Evolutionary conservation across 805 yeast species (phyloP).

Genomic region (Danielia oregonensis): DNA sequence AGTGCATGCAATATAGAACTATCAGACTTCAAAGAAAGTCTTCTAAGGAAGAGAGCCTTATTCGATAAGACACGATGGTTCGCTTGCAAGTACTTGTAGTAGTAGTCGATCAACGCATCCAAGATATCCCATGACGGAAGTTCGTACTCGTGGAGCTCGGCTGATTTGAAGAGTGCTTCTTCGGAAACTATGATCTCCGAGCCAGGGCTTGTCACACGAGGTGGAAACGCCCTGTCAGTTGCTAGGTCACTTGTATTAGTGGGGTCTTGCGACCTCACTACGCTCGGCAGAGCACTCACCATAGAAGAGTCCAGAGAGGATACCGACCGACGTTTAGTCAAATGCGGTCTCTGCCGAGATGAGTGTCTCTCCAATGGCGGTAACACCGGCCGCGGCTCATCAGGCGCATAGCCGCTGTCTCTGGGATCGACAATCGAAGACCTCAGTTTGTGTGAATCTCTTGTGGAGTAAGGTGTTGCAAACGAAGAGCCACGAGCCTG

Average conservation of each 20-base stretch:
- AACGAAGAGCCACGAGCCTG: no score
- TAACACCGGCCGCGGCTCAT: no score
- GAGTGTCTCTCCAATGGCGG: no score
- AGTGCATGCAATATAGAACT: constrained; percentile 24
- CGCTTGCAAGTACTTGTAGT: constrained; percentile 21
- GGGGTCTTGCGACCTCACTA: neutral
- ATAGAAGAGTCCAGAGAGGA: no score
- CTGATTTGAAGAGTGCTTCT: constrained; percentile 1
- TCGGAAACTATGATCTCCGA: neutral
- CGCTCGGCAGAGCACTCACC: neutral
- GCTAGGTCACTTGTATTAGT: neutral
- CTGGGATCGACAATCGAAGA: no score
- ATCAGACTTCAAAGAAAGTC: constrained; percentile 19
- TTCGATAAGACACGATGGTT: constrained; percentile 20
- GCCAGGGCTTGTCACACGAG: neutral
- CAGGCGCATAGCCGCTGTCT: no score
- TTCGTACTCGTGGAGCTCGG: constrained; percentile 18
- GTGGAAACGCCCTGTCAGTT: neutral
- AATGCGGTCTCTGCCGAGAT: no score
- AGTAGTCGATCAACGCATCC: constrained; percentile 18
- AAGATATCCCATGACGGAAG: constrained; percentile 22
- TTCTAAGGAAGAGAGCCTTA: constrained; percentile 16
- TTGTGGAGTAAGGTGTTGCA: no score
- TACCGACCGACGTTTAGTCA: no score
- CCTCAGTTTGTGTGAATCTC: no score